Conservation (phyloP, 2,329 filamentous ascomycete species). For the Alternaria solani region DNA sequence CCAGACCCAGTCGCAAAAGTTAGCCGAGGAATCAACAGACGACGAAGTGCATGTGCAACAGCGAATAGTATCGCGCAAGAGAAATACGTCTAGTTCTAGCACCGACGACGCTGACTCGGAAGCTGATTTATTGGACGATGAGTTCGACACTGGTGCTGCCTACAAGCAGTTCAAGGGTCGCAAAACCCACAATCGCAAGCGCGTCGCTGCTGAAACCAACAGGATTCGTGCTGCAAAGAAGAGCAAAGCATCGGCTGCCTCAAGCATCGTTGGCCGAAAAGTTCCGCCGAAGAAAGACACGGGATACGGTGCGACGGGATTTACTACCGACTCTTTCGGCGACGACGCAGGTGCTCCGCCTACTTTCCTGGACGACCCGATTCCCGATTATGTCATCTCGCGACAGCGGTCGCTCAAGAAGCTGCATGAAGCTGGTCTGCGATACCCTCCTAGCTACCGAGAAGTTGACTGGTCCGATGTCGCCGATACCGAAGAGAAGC, state of each 20-base stretch:
- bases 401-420: conserved; percentile 73
- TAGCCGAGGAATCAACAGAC: conserved; percentile 3
- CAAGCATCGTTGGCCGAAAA: conserved; percentile 54
- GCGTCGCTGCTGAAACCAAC: conserved; percentile 58
- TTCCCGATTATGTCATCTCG: conserved; percentile 55
- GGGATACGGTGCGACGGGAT: conserved; percentile 17
- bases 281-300: conserved; percentile 29
- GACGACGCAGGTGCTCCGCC: conserved; percentile 60
- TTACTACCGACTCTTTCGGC: conserved; percentile 31
- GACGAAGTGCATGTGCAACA: not conserved
- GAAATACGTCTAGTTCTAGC: conserved; percentile 10
- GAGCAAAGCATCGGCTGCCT: conserved; percentile 54
- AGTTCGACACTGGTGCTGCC: conserved; percentile 58
- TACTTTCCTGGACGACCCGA: conserved; percentile 67
- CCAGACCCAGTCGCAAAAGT: conserved; percentile 34
- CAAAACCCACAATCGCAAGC: conserved; percentile 63
- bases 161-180: conserved; percentile 72
- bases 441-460: conserved; percentile 78
- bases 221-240: conserved; percentile 59
- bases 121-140: conserved; percentile 57
- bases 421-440: conserved; percentile 73
- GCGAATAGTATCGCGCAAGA: not conserved
- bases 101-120: conserved; percentile 21
- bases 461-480: conserved; percentile 80
- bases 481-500: conserved; percentile 69